A percentile compares a stretch with the other conserved stretches of the same genome.
Evolutionary conservation across 1,139 yeast genomes (phyloP).

Genomic region (Scheffersomyces cryptocercus): DNA sequence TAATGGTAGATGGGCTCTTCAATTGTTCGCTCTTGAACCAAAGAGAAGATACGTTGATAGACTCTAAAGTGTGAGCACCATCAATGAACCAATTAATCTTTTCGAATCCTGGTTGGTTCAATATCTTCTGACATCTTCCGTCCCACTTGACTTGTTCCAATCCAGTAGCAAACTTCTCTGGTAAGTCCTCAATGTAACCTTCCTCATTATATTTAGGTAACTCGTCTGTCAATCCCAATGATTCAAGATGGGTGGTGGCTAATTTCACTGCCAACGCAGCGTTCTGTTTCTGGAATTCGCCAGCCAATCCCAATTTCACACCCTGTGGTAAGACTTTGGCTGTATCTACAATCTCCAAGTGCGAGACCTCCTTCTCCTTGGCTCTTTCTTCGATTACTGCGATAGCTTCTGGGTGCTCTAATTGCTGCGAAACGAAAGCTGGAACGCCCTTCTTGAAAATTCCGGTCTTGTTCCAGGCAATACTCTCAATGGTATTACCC

Average conservation of each 20-base stretch:
- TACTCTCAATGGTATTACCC: conserved; percentile 84
- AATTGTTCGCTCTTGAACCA: conserved; percentile 61
- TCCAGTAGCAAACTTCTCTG: conserved; percentile 62
- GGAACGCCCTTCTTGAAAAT: conserved; percentile 72
- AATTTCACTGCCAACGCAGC: conserved; percentile 88
- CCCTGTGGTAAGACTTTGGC: conserved; percentile 28
- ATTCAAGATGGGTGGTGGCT: conserved; percentile 60
- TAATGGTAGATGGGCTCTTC: conserved; percentile 5
- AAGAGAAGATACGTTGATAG: conserved; percentile 71
- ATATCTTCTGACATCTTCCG: conserved; percentile 85
- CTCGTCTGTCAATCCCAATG: conserved; percentile 37
- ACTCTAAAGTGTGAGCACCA: conserved; percentile 95
- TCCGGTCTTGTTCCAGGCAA: conserved; percentile 97
- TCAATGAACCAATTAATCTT: conserved; percentile 77
- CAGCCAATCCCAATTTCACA: conserved; percentile 74
- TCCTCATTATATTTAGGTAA: conserved; percentile 24
- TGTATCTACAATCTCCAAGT: conserved; percentile 52
- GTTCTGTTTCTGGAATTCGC: conserved; percentile 80
- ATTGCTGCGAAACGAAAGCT: conserved; percentile 66
- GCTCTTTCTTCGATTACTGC: conserved; percentile 64
- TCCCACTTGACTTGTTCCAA: conserved; percentile 79
- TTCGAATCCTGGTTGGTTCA: conserved; percentile 39
- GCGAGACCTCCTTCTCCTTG: conserved; percentile 53
- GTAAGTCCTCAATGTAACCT: conserved; percentile 37
- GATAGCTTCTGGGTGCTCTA: conserved; percentile 52